A percentile compares a stretch with the other conserved stretches of the same genome.
These are phyloP conservation scores for Colletotrichum melonis DNA, from an alignment of 2,329 filamentous ascomycete species.

Conservation along the genomic window DNA sequence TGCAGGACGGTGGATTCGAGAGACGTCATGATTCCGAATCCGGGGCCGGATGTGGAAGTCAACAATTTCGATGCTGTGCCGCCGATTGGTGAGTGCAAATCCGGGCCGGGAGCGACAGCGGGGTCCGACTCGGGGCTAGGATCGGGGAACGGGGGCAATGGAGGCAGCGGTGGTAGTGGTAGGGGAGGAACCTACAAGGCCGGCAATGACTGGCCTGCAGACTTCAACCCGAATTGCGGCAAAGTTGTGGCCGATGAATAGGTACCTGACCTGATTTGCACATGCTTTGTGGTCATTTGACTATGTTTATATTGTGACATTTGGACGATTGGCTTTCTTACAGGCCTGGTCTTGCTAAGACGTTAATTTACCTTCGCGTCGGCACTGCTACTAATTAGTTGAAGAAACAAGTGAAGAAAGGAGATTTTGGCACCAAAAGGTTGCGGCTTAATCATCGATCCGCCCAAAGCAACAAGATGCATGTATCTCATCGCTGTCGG, in stretches of 20 bases:
- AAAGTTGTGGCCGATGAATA: too few species aligned
- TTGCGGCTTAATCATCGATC: too few species aligned
- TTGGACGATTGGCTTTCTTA: background rate
- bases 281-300: background rate
- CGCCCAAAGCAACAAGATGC: too few species aligned
- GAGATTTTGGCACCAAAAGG: background rate
- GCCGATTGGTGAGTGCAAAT: conserved; percentile 8
- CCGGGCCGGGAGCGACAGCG: background rate
- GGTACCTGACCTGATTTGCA: background rate
- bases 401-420: background rate
- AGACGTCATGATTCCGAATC: conserved; percentile 46
- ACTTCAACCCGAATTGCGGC: background rate
- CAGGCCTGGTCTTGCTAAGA: background rate
- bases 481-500: too few species aligned
- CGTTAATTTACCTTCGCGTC: too few species aligned
- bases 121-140: background rate
- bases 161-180: background rate
- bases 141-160: background rate
- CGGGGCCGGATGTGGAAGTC: conserved; percentile 49
- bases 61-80: conserved; percentile 34
- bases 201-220: conserved; percentile 4
- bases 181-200: background rate
- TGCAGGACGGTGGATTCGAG: conserved; percentile 63
- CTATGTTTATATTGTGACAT: background rate
- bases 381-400: too few species aligned